Conservation (phyloP, 2,329 filamentous ascomycete genomes). For the Monilinia fructigena region DNA sequence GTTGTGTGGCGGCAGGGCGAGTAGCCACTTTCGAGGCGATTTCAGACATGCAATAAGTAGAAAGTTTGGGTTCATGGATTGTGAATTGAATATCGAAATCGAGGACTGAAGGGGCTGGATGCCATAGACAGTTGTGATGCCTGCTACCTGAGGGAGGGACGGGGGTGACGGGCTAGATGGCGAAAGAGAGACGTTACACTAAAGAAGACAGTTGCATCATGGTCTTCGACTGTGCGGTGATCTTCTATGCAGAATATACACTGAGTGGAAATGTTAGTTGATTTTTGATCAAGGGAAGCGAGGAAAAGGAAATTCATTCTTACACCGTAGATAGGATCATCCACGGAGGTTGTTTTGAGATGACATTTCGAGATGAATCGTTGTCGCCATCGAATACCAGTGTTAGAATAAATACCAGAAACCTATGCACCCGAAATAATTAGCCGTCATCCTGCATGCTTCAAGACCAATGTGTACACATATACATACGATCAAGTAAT, state of each 20-base stretch:
- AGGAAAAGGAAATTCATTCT: constrained; percentile 1
- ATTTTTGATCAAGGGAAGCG: background rate
- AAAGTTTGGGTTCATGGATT: constrained; percentile 24
- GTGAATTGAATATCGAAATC: constrained; percentile 40
- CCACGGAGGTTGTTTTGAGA: constrained; percentile 33
- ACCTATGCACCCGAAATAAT: constrained; percentile 24
- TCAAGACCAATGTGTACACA: too few species aligned
- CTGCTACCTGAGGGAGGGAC: constrained; percentile 36
- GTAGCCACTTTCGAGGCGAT: constrained; percentile 34
- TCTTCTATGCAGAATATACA: constrained; percentile 40
- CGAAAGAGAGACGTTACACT: constrained; percentile 35
- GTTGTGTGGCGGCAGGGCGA: constrained; percentile 34
- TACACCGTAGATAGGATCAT: constrained; percentile 39
- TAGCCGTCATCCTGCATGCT: background rate
- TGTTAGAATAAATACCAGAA: constrained; percentile 37
- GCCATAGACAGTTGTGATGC: constrained; percentile 36
- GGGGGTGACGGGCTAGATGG: constrained; percentile 37
- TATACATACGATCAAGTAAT: constrained; percentile 32
- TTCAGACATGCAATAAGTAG: constrained; percentile 31
- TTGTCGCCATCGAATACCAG: constrained; percentile 37
- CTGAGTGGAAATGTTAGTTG: constrained; percentile 23
- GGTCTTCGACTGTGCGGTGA: constrained; percentile 38
- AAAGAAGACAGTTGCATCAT: constrained; percentile 41
- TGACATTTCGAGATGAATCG: constrained; percentile 39
- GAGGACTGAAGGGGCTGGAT: constrained; percentile 29